Base-by-base conservation (phyloP, 2,329 filamentous ascomycete genomes). In the Trichoderma sp. region DNA sequence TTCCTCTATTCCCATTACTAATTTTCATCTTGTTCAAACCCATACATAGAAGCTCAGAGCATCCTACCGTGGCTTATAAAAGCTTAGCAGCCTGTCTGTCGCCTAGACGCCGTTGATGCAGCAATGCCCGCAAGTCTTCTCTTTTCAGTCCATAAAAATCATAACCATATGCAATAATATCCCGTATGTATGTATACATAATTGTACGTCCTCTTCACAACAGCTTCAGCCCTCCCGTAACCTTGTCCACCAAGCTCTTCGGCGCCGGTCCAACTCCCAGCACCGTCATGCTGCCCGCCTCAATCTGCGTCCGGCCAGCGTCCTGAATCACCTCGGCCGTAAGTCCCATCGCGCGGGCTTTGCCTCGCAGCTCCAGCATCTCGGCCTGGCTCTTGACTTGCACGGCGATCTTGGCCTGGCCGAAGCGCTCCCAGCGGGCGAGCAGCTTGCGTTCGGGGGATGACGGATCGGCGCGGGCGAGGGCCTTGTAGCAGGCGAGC, bases 221-320 rank as follows among this genome's bases (percentile, higher is more conserved):
- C 76, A 97, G 80, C 86, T 96, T 97, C 81, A 97, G 82, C 70
- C 90, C 85, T 1, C 93, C 93, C 5, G 94, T 97, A 71, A 99
- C 89, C 79, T 91, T 83, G 79, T 99, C 93, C 61, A 99, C 90
- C 68, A 94, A 83, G 75, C 92, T 94, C 84, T 91, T 94, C 0
- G 95, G 95, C 31, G 91, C 95, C 2, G 90, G 90, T 0, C 90
- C 90, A 65, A 95, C 89, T 0, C 96, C 96, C 63, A 99, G 83
- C 53, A 99, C 96, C 0, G 96, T 99, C 79, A 93, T 87, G 79
- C 94, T 97, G 21, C 96, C 95, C 55, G 92, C 90, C 64, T 94
- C 94, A 80, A 99, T 98, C 87, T 99, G 96, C 57, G 96, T 99
- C 71, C 96, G 88, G 16, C 96, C 96, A n/a, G 96, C 96, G 81